Conservation (phyloP, 768 basidiomycete genomes). For the Auricularia heimuer region DNA sequence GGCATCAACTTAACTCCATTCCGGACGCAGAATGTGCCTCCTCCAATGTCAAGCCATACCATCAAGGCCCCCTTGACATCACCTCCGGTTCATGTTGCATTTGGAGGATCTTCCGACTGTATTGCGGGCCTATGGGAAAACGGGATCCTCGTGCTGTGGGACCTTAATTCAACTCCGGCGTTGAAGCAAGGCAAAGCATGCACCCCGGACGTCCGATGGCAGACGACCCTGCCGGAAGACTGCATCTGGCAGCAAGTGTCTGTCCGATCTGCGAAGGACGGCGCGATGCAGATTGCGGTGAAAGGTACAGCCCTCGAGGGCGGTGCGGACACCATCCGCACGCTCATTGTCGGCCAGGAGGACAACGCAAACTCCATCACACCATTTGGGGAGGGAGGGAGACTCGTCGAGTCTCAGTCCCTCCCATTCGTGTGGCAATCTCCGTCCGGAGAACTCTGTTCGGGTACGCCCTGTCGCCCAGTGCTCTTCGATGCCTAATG, state of each 20-base stretch:
- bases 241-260: not conserved
- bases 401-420: not conserved
- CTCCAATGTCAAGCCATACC: constrained; percentile 80
- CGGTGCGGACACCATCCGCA: not conserved
- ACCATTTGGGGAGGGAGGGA: not conserved
- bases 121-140: constrained; percentile 61
- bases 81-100: constrained; percentile 56
- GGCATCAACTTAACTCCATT: constrained; percentile 82
- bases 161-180: constrained; percentile 48
- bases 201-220: not conserved
- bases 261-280: not conserved
- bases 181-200: not conserved
- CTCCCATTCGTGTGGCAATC: constrained; percentile 2
- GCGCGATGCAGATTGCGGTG: not conserved
- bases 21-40: constrained; percentile 89
- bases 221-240: not conserved
- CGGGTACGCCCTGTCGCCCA: not conserved
- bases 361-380: not conserved
- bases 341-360: not conserved
- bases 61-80: constrained; percentile 20
- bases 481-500: not conserved
- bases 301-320: not conserved
- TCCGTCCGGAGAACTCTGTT: not conserved
- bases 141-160: constrained; percentile 62
- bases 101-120: constrained; percentile 46